These are phyloP conservation scores for Morella rubra DNA, from an alignment of 306 rosid species.

Conservation along the genomic window DNA sequence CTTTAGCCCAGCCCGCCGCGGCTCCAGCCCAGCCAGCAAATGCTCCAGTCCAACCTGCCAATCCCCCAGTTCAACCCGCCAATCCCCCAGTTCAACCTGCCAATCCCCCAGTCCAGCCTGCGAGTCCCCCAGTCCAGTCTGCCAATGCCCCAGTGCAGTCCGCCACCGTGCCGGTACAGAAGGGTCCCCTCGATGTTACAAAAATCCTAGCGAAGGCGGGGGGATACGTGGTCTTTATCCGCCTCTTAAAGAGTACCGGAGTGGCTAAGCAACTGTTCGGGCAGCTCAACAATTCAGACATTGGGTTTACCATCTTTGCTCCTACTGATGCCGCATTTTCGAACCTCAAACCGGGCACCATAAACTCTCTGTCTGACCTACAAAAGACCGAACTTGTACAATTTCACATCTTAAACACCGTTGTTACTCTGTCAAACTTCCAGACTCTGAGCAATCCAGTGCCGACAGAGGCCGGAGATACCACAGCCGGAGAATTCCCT, in stretches of 20 bases:
- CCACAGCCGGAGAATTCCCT: slow-evolving; percentile 25
- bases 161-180: background rate
- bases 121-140: slow-evolving; percentile 8
- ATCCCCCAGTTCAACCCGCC: slow-evolving; percentile 2
- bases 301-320: slow-evolving; percentile 34
- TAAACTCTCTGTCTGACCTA: slow-evolving; percentile 28
- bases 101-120: slow-evolving; percentile 4
- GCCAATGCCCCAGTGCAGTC: background rate
- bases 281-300: slow-evolving; percentile 34
- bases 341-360: slow-evolving; percentile 33
- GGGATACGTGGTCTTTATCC: slow-evolving; percentile 28
- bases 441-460: slow-evolving; percentile 46
- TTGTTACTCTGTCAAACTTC: slow-evolving; percentile 22
- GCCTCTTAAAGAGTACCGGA: slow-evolving; percentile 35
- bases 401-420: slow-evolving; percentile 32
- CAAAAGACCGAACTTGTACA: slow-evolving; percentile 37
- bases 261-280: slow-evolving; percentile 19
- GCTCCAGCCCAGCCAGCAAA: slow-evolving; percentile 19
- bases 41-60: slow-evolving; percentile 14
- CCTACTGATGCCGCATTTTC: slow-evolving; percentile 37
- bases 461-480: slow-evolving; percentile 37
- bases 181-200: slow-evolving; percentile 24
- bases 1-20: slow-evolving; percentile 26
- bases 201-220: slow-evolving; percentile 41
- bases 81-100: background rate